These are phyloP conservation scores for Clarireedia sp. DNA, from an alignment of 2,329 filamentous ascomycete genomes.

Conservation along the genomic window DNA sequence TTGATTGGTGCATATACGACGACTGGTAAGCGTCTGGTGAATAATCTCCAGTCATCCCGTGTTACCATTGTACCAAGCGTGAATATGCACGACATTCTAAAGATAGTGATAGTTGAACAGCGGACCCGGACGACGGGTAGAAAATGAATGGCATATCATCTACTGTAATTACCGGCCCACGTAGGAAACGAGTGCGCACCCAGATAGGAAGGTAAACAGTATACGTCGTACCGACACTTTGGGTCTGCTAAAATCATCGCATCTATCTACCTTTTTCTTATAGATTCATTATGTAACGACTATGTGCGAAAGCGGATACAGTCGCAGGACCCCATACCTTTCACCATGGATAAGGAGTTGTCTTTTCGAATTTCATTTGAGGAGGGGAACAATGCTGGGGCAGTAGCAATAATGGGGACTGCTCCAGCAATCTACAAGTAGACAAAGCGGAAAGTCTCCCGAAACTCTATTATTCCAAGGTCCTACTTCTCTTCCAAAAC, in stretches of 20 bases:
- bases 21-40: not conserved
- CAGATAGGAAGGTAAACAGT: not conserved
- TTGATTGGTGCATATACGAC: slow-evolving; percentile 5
- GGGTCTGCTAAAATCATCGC: not conserved
- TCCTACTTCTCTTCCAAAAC: not conserved
- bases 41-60: slow-evolving; percentile 4
- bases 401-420: not conserved
- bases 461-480: not conserved
- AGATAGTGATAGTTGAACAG: not conserved
- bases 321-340: too few relatives aligned
- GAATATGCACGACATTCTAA: not conserved
- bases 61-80: not conserved
- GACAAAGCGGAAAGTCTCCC: not conserved
- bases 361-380: too few relatives aligned
- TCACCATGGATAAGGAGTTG: too few relatives aligned
- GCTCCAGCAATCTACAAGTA: not conserved
- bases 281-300: too few relatives aligned
- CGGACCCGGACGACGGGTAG: slow-evolving; percentile 5
- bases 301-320: too few relatives aligned
- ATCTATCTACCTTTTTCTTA: not conserved
- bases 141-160: not conserved
- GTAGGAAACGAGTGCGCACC: not conserved
- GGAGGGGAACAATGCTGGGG: too few relatives aligned
- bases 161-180: slow-evolving; percentile 6
- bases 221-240: slow-evolving; percentile 7